These are phyloP conservation scores for Morella rubra DNA, from an alignment of 306 rosid genomes.

Conservation along the genomic window DNA sequence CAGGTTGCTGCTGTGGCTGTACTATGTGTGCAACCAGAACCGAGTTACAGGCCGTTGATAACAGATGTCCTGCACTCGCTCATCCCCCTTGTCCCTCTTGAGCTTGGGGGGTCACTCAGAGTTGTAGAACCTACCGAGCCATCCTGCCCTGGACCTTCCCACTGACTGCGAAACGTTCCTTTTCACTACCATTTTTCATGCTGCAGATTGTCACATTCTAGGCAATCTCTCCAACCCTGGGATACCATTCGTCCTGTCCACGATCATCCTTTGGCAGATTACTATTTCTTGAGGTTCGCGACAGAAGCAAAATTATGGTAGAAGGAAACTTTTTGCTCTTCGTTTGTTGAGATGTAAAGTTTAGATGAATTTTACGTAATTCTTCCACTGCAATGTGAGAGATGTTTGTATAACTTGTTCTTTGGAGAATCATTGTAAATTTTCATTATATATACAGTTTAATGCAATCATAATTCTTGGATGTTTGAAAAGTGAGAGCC, in stretches of 20 bases:
- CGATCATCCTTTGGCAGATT: not conserved
- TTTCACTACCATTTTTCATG: not conserved
- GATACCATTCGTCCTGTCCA: not conserved
- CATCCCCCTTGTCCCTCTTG: conserved; percentile 75
- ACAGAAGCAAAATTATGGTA: not conserved
- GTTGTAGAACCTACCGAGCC: conserved; percentile 40
- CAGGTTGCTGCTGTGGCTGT: conserved; percentile 99
- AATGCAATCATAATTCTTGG: too few species aligned
- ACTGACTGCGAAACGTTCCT: conserved; percentile 18
- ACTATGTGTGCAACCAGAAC: conserved; percentile 86
- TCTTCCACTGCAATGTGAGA: not conserved
- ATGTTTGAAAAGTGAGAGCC: too few species aligned
- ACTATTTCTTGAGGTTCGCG: not conserved
- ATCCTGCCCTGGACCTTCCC: conserved; percentile 20
- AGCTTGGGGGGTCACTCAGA: conserved; percentile 87
- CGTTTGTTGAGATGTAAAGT: not conserved
- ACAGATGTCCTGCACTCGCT: conserved; percentile 92
- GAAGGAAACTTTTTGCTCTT: not conserved
- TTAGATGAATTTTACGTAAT: conserved; percentile 7
- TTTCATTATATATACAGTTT: too few species aligned
- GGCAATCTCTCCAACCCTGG: not conserved
- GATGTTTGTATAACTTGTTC: too few species aligned
- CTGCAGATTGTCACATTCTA: not conserved
- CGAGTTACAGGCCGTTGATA: conserved; percentile 85
- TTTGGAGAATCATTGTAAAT: too few species aligned